Evolutionary conservation across 208 protist genomes (phyloP).

Genomic region (Trypanosoma platydactyli): DNA sequence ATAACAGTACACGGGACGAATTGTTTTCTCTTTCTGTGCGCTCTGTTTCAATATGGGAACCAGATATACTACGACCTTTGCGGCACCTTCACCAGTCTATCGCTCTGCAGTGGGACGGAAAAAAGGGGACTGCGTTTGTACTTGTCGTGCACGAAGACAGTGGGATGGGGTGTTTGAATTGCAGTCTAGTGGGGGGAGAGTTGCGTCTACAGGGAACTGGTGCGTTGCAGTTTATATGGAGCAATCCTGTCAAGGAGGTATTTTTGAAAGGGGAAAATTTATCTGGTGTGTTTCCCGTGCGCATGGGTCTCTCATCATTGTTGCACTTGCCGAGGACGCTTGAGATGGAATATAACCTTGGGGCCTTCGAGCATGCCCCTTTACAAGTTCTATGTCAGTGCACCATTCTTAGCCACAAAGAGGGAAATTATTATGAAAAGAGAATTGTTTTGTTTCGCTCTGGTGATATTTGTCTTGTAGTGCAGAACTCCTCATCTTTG

Average conservation of each 20-base stretch:
- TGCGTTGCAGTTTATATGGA: neutral
- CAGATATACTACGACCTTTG: neutral
- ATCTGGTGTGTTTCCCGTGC: neutral
- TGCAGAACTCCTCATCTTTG: neutral
- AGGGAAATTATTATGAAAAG: neutral
- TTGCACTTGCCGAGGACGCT: neutral
- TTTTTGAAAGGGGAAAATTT: neutral
- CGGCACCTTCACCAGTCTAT: slow-evolving; percentile 8
- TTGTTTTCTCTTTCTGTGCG: slow-evolving; percentile 10
- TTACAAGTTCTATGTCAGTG: slow-evolving; percentile 18
- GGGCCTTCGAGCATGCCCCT: slow-evolving; percentile 4
- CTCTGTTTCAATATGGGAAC: neutral
- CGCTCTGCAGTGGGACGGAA: slow-evolving; percentile 14
- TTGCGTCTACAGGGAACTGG: neutral
- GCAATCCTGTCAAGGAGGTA: neutral
- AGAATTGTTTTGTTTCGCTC: slow-evolving; percentile 25
- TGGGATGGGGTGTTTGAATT: neutral
- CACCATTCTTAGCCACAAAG: neutral
- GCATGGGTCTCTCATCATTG: slow-evolving; percentile 1
- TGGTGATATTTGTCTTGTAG: slow-evolving; percentile 27
- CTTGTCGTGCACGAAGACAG: slow-evolving; percentile 6
- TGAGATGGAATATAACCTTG: slow-evolving; percentile 17
- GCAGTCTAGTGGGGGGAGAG: slow-evolving; percentile 4
- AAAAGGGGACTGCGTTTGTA: slow-evolving; percentile 6
- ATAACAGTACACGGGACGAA: neutral